Percentiles rank a stretch among this genome's conserved stretches.
Conservation (phyloP, 805 yeast species). For the Schwanniomyces vanrijiae region DNA sequence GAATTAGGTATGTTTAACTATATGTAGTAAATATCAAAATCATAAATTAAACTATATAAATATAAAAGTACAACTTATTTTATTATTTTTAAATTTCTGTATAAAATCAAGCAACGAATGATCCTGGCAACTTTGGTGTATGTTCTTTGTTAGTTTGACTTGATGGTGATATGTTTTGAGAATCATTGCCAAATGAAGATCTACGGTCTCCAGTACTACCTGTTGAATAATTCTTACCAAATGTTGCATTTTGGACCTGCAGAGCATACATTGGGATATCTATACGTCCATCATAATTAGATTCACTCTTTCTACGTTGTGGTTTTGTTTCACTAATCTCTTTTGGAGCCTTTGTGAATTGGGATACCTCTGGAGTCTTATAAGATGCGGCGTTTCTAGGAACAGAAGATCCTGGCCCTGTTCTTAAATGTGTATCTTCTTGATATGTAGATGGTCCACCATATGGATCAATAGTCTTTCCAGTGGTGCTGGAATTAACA, state of each 20-base stretch:
- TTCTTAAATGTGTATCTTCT: background rate
- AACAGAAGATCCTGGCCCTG: background rate
- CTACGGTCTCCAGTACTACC: background rate
- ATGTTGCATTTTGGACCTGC: background rate
- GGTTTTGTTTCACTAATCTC: background rate
- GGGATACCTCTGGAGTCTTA: background rate
- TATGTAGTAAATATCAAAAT: too few relatives aligned
- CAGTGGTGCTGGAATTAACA: background rate
- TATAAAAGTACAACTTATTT: background rate
- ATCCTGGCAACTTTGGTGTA: background rate
- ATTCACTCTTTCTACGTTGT: background rate
- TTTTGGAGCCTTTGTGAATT: background rate
- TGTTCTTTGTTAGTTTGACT: background rate
- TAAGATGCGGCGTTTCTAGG: background rate
- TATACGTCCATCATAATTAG: background rate
- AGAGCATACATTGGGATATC: background rate
- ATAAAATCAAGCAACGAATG: background rate
- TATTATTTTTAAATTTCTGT: too few relatives aligned
- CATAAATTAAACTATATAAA: background rate
- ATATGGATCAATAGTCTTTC: background rate
- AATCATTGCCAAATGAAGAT: background rate
- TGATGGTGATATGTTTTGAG: background rate
- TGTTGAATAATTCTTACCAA: background rate
- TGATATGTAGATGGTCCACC: conserved; percentile 1
- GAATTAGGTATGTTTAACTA: too few relatives aligned